phyloP scores from a whole-genome alignment of 768 basidiomycete species.

The Cystobasidium ongulense region DNA sequence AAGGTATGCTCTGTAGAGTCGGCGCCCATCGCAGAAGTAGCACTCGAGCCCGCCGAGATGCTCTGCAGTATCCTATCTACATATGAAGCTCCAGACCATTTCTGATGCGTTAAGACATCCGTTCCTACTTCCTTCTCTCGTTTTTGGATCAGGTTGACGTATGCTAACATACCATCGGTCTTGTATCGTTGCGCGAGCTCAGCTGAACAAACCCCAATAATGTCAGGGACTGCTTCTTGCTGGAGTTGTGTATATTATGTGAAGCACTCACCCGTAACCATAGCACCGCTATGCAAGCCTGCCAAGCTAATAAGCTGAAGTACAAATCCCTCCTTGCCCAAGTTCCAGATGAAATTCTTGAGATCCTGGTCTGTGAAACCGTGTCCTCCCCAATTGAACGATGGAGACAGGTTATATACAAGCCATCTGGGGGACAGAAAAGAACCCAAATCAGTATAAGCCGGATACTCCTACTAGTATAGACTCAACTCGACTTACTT shows the following conservation, averaged over 20 bases:
- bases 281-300: constrained; percentile 77
- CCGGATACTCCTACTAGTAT: not conserved
- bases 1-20: constrained; percentile 86
- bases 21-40: constrained; percentile 70
- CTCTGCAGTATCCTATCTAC: constrained; percentile 73
- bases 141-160: constrained; percentile 75
- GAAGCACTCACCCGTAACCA: constrained; percentile 57
- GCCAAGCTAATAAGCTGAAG: constrained; percentile 82
- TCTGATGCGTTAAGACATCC: constrained; percentile 87
- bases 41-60: constrained; percentile 79
- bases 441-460: not conserved
- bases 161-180: constrained; percentile 84
- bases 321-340: constrained; percentile 80
- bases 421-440: constrained; percentile 55
- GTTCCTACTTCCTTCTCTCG: constrained; percentile 82
- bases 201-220: constrained; percentile 52
- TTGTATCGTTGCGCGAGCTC: constrained; percentile 73
- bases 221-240: not conserved
- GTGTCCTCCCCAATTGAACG: constrained; percentile 82
- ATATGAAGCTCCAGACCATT: constrained; percentile 86
- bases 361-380: constrained; percentile 62
- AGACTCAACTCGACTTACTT: constrained; percentile 50
- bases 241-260: not conserved
- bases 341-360: constrained; percentile 80
- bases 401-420: constrained; percentile 87